Conservation (phyloP, 2,329 filamentous ascomycete genomes). For the Tolypocladium cylindrosporum region DNA sequence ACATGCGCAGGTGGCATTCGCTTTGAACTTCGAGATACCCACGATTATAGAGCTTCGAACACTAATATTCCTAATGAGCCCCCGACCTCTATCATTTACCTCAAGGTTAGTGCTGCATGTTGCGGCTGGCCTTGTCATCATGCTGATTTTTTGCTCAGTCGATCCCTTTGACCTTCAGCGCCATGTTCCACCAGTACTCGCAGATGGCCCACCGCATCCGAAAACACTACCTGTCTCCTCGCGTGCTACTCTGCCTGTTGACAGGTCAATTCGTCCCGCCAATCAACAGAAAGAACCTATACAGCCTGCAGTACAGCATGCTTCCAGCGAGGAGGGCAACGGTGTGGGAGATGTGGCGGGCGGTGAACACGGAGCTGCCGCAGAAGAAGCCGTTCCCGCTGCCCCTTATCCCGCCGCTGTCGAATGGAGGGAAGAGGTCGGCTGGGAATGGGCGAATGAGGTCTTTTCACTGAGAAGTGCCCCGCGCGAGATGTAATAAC, state of each 20-base stretch:
- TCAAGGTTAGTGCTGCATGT: constrained; percentile 52
- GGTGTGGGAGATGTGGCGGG: constrained; percentile 78
- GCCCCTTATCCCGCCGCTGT: constrained; percentile 21
- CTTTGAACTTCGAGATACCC: constrained; percentile 78
- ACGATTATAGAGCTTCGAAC: constrained; percentile 33
- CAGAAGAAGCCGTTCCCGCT: constrained; percentile 32
- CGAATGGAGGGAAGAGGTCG: constrained; percentile 19
- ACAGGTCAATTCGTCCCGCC: constrained; percentile 91
- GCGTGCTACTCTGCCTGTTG: constrained; percentile 77
- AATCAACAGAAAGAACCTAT: constrained; percentile 87
- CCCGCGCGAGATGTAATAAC: not conserved
- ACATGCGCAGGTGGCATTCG: constrained; percentile 50
- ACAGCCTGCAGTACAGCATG: constrained; percentile 97
- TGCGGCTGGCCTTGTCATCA: not conserved
- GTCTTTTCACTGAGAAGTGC: constrained; percentile 6
- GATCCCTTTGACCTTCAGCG: constrained; percentile 78
- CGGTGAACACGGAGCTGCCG: constrained; percentile 44
- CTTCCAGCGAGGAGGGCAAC: constrained; percentile 72
- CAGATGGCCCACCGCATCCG: constrained; percentile 85
- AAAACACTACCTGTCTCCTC: constrained; percentile 87
- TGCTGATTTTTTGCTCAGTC: constrained; percentile 41
- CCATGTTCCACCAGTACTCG: constrained; percentile 96
- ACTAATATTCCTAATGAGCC: constrained; percentile 33
- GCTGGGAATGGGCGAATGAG: constrained; percentile 17
- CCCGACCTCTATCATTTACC: constrained; percentile 71